Evolutionary conservation across 75 land plant species (phyloP), one percentile per base, ranked within the genome.

Genomic region (Pinus tabuliformis): DNA sequence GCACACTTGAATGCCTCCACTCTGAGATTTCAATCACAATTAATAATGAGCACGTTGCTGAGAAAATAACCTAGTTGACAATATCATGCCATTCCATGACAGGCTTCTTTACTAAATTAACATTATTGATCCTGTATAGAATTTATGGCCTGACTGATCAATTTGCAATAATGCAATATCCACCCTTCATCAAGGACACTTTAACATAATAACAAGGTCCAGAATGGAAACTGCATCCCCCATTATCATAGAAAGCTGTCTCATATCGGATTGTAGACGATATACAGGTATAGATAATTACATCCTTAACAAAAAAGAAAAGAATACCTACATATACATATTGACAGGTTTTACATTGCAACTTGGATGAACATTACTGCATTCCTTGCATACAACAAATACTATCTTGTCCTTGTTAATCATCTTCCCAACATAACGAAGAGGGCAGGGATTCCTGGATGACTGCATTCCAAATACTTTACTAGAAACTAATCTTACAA

Each of bases 311-410:
- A 20, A 45, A 20, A 39, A n/a, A 68, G n/a, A 68, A 68, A 68
- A 2, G 37, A 21, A 18, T 39, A 18, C 52, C 54, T 68, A 49
- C 54, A 49, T 49, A 49, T 68, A 68, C n/a, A 45, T 36, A 66
- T 66, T 39, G 12, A 66, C 71, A 66, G n/a, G n/a, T 66, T 39
- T 37, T 66, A 66, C 71, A 66, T 66, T 65, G 70, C 49, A 33
- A 65, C 16, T 33, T 30, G 36, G 16, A 17, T 33, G n/a, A 66
- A 66, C 39, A 39, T 39, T 45, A 68, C 72, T 42, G 11, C 54
- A 68, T 42, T 66, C 22, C 3, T 37, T 68, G 42, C 72, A 30
- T 20, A n/a, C 42, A 36, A 68, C 52, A 68, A 16, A 68, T 68
- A 39, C 8, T 68, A 17, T 39, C 24, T 45, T 8, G 22, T 68